These are phyloP conservation scores for Agaricus blazei DNA, from an alignment of 768 basidiomycete species.

Conservation along the genomic window DNA sequence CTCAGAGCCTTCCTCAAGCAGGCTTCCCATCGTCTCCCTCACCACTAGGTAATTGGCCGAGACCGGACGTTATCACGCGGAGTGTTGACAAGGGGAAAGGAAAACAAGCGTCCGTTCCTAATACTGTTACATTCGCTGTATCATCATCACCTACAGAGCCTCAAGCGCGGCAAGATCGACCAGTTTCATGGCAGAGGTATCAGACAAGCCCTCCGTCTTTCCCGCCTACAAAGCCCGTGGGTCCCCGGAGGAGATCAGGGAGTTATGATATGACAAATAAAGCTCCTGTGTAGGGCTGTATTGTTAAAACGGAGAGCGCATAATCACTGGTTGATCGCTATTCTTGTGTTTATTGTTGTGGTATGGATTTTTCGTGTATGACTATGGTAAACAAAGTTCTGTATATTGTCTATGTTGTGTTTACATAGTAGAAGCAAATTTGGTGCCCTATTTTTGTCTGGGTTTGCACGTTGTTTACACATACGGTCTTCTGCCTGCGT, in stretches of 20 bases:
- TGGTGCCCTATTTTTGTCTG: background rate
- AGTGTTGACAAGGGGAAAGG: conserved; percentile 23
- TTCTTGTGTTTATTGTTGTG: background rate
- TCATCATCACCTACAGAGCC: background rate
- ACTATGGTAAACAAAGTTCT: background rate
- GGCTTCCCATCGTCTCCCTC: conserved; percentile 29
- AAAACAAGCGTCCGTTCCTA: conserved; percentile 14
- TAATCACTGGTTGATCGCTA: background rate
- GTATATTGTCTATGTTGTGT: background rate
- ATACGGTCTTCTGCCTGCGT: no score
- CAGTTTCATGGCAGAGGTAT: background rate
- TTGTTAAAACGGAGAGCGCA: background rate
- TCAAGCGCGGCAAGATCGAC: background rate
- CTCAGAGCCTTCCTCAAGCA: conserved; percentile 15
- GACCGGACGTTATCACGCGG: conserved; percentile 31
- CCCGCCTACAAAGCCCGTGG: background rate
- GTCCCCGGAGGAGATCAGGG: conserved; percentile 6
- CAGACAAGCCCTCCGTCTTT: background rate
- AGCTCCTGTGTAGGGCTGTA: background rate
- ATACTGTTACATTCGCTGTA: background rate
- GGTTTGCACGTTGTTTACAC: no score
- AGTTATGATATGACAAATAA: conserved; percentile 1
- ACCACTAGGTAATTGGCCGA: conserved; percentile 54
- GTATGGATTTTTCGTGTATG: background rate
- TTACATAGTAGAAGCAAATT: no score